A percentile compares a stretch with the other conserved stretches of the same genome.
Evolutionary conservation across 1,284 basidiomycete species (phyloP).

Genomic region (Boletellus sp.): DNA sequence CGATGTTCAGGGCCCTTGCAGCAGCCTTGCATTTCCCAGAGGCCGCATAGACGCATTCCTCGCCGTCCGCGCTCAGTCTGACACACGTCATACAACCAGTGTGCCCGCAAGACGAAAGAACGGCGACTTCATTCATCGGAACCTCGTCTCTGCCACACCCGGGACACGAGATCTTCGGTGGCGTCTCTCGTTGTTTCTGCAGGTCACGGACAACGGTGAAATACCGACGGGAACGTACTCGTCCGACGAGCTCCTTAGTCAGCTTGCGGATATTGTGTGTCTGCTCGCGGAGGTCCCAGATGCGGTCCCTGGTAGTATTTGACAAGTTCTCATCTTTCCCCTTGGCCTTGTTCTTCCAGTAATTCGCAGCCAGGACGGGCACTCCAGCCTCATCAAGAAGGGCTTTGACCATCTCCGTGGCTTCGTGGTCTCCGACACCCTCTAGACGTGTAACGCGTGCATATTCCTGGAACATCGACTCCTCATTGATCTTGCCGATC

Average conservation of each 20-base stretch:
- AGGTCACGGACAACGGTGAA: slow-evolving; percentile 88
- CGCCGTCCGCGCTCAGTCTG: slow-evolving; percentile 63
- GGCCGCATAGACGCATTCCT: slow-evolving; percentile 76
- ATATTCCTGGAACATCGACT: slow-evolving; percentile 77
- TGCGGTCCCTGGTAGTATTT: slow-evolving; percentile 55
- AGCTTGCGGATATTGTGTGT: slow-evolving; percentile 82
- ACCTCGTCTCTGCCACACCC: slow-evolving; percentile 53
- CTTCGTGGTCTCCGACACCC: slow-evolving; percentile 75
- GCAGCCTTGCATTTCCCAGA: slow-evolving; percentile 69
- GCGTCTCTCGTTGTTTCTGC: slow-evolving; percentile 66
- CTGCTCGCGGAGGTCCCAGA: slow-evolving; percentile 83
- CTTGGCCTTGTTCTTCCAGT: slow-evolving; percentile 46
- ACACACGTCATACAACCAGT: slow-evolving; percentile 79
- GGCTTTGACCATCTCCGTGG: slow-evolving; percentile 54
- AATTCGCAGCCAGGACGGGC: slow-evolving; percentile 37
- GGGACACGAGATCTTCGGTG: slow-evolving; percentile 59
- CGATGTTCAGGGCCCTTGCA: slow-evolving; percentile 74
- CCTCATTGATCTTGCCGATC: slow-evolving; percentile 59
- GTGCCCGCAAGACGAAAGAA: slow-evolving; percentile 89
- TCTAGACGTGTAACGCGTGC: slow-evolving; percentile 63
- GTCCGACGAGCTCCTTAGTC: slow-evolving; percentile 83
- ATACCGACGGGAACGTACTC: slow-evolving; percentile 85
- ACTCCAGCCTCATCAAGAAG: slow-evolving; percentile 65
- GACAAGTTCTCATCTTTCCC: slow-evolving; percentile 54
- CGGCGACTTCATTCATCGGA: slow-evolving; percentile 70